A percentile compares a stretch with the other conserved stretches of the same genome.
phyloP scores from a whole-genome alignment of 2,329 filamentous ascomycete genomes.

The Apiospora kogelbergensis region DNA sequence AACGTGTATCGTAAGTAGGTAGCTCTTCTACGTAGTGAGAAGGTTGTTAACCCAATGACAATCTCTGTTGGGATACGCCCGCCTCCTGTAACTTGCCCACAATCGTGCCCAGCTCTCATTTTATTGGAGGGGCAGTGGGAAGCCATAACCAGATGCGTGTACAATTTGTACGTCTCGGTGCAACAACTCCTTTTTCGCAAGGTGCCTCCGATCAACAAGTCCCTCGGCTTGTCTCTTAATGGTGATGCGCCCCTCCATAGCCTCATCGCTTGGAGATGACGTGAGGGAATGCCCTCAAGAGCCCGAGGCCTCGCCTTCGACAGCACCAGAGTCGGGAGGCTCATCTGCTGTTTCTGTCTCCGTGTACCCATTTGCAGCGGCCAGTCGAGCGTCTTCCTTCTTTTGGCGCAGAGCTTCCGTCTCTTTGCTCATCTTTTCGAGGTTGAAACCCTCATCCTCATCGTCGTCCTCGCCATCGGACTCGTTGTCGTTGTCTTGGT shows the following conservation, averaged over 20 bases:
- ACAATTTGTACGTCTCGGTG: background rate
- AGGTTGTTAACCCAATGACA: constrained; percentile 18
- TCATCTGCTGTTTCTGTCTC: constrained; percentile 29
- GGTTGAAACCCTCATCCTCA: constrained; percentile 69
- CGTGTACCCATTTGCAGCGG: constrained; percentile 37
- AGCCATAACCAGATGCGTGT: constrained; percentile 4
- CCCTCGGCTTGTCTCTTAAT: constrained; percentile 12
- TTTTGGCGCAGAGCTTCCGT: constrained; percentile 73
- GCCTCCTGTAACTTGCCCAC: constrained; percentile 12
- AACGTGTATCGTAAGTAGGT: background rate
- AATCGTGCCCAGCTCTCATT: constrained; percentile 18
- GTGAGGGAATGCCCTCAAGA: constrained; percentile 15
- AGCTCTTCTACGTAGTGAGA: constrained; percentile 12
- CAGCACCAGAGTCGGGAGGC: constrained; percentile 19
- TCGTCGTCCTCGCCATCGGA: constrained; percentile 64
- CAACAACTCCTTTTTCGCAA: background rate
- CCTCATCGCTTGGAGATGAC: constrained; percentile 7
- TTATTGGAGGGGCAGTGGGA: constrained; percentile 18
- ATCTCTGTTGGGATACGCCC: constrained; percentile 5
- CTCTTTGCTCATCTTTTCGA: constrained; percentile 79
- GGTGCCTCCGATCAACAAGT: constrained; percentile 8
- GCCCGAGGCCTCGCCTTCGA: constrained; percentile 17
- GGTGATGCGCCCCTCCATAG: background rate
- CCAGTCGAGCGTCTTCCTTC: constrained; percentile 75
- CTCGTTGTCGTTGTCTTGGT: constrained; percentile 60